Conservation (phyloP, 2,329 filamentous ascomycete species). For the Epicoccum nigrum region DNA sequence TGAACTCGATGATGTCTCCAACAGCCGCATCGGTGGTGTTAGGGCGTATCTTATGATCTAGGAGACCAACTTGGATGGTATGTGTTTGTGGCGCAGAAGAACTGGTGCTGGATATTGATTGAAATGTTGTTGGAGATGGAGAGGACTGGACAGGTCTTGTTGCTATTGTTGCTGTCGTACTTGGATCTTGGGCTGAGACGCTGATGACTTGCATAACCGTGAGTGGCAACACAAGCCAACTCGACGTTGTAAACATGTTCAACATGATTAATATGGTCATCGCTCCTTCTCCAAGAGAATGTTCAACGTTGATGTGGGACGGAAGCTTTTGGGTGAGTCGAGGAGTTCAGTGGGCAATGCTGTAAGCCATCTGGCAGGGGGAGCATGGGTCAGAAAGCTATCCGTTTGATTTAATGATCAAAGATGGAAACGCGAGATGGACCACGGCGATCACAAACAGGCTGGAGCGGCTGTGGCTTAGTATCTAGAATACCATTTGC, state of each 20-base stretch:
- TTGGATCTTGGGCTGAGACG: constrained; percentile 2
- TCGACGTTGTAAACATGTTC: not conserved
- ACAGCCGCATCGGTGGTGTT: constrained; percentile 45
- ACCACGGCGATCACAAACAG: constrained; percentile 7
- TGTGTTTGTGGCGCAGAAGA: constrained; percentile 31
- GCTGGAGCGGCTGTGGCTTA: constrained; percentile 16
- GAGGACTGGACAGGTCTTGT: no score
- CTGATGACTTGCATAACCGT: not conserved
- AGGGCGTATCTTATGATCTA: constrained; percentile 47
- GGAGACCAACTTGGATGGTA: constrained; percentile 48
- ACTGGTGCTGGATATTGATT: constrained; percentile 18
- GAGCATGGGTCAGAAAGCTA: not conserved
- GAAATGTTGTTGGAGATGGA: not conserved
- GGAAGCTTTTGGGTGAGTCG: not conserved
- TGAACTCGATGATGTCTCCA: constrained; percentile 50
- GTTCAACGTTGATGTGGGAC: not conserved
- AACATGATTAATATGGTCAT: not conserved
- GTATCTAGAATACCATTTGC: constrained; percentile 11
- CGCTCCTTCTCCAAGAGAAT: not conserved
- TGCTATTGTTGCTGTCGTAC: no score
- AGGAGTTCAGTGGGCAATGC: not conserved
- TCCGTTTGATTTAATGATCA: constrained; percentile 2
- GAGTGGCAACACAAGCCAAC: not conserved
- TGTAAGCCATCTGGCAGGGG: not conserved
- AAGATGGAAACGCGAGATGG: constrained; percentile 6